Evolutionary conservation across 805 yeast genomes (phyloP).

Genomic region (Ogataea angusta): DNA sequence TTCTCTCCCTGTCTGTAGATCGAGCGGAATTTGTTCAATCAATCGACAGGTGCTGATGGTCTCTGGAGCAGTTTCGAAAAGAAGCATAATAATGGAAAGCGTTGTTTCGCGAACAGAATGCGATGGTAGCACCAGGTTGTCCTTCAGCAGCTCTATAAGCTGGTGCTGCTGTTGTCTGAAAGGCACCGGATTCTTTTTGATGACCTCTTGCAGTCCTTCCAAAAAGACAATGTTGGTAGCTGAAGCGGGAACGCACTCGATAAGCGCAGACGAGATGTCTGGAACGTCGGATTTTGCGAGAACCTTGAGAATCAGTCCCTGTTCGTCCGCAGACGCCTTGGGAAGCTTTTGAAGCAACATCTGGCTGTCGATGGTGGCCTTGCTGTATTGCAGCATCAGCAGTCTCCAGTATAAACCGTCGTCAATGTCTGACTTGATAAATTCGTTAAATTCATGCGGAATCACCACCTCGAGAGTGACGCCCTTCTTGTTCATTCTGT

Average conservation of each 20-base stretch:
- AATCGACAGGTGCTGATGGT: constrained; percentile 42
- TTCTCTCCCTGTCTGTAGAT: constrained; percentile 70
- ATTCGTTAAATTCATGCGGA: constrained; percentile 32
- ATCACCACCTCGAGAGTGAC: constrained; percentile 26
- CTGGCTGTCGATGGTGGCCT: constrained; percentile 27
- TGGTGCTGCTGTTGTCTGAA: constrained; percentile 35
- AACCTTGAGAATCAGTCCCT: constrained; percentile 39
- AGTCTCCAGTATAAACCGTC: constrained; percentile 51
- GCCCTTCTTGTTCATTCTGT: constrained; percentile 32
- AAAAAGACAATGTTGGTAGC: constrained; percentile 18
- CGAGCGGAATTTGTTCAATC: constrained; percentile 71
- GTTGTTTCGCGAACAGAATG: constrained; percentile 49
- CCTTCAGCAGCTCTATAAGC: constrained; percentile 25
- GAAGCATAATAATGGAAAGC: constrained; percentile 37
- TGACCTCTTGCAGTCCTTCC: constrained; percentile 18
- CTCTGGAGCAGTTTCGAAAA: constrained; percentile 34
- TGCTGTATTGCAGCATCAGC: constrained; percentile 38
- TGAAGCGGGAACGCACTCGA: background rate
- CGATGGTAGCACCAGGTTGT: constrained; percentile 47
- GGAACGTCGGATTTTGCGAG: constrained; percentile 27
- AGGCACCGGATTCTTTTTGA: constrained; percentile 34
- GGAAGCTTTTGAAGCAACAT: constrained; percentile 15
- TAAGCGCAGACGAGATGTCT: constrained; percentile 3
- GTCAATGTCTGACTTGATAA: constrained; percentile 27
- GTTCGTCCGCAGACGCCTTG: constrained; percentile 34